Evolutionary conservation across 441 rosid genomes (phyloP).

Genomic region (Mallotus japonicus): DNA sequence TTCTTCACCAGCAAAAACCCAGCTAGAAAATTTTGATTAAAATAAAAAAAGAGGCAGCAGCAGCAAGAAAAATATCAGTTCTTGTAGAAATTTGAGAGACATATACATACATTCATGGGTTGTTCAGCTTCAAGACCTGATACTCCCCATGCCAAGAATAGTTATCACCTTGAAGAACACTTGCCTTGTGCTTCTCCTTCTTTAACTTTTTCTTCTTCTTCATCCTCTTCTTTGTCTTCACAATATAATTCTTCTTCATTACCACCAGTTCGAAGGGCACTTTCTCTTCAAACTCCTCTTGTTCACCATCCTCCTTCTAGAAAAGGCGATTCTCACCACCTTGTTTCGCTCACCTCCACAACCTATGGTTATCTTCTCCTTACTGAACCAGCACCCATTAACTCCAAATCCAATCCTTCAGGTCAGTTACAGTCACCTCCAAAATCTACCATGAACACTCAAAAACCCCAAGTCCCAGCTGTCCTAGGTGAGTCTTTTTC

Average conservation of each 20-base stretch:
- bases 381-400: slow-evolving; percentile 29
- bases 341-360: slow-evolving; percentile 77
- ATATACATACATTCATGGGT: slow-evolving; percentile 48
- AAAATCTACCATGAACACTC: slow-evolving; percentile 13
- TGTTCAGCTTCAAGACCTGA: slow-evolving; percentile 67
- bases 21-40: slow-evolving; percentile 3
- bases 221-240: slow-evolving; percentile 16
- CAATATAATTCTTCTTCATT: slow-evolving; percentile 25
- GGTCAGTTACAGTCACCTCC: slow-evolving; percentile 29
- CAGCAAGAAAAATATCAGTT: not conserved
- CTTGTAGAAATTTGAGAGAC: not conserved
- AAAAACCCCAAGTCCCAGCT: slow-evolving; percentile 18
- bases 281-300: slow-evolving; percentile 64
- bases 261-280: slow-evolving; percentile 38
- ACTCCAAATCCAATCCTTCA: slow-evolving; percentile 21
- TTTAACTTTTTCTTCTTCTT: slow-evolving; percentile 14
- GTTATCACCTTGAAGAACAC: slow-evolving; percentile 26
- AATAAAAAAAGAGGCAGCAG: not conserved
- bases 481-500: slow-evolving; percentile 43
- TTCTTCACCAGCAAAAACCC: not conserved
- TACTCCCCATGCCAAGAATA: slow-evolving; percentile 30
- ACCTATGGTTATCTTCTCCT: slow-evolving; percentile 80
- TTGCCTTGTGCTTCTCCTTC: slow-evolving; percentile 28
- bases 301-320: slow-evolving; percentile 84
- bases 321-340: slow-evolving; percentile 87